Percentiles rank a stretch among this genome's conserved stretches.
Conservation (phyloP, 2,329 filamentous ascomycete genomes). For the Stemphylium lycopersici region DNA sequence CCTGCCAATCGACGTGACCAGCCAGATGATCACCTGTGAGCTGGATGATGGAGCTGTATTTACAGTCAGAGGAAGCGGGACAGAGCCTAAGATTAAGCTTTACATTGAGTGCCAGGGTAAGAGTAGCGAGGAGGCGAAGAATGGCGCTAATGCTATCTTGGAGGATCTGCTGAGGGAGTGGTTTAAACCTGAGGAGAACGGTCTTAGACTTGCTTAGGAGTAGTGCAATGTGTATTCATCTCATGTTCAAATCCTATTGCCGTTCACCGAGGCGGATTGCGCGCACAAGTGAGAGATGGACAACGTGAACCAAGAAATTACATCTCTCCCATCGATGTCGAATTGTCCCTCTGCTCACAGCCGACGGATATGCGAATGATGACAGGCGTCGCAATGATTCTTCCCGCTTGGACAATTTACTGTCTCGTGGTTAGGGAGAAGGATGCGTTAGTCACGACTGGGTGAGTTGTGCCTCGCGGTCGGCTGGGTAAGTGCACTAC, state of each 20-base stretch:
- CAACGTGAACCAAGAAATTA: too few relatives aligned
- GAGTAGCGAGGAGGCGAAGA: slow-evolving; percentile 51
- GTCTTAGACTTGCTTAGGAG: slow-evolving; percentile 39
- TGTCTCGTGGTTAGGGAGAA: neutral
- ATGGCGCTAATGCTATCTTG: slow-evolving; percentile 54
- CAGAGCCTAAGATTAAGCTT: slow-evolving; percentile 70
- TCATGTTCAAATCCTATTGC: too few relatives aligned
- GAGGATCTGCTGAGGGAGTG: slow-evolving; percentile 56
- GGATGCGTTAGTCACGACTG: slow-evolving; percentile 1
- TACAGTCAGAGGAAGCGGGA: slow-evolving; percentile 66
- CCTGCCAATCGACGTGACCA: slow-evolving; percentile 62
- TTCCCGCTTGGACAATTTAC: slow-evolving; percentile 2
- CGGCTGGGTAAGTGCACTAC: neutral
- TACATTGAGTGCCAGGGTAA: slow-evolving; percentile 59
- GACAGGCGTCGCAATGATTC: neutral
- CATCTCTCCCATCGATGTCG: neutral
- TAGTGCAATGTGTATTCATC: too few relatives aligned
- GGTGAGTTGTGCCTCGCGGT: neutral
- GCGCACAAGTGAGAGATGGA: too few relatives aligned
- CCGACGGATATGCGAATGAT: neutral
- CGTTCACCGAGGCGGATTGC: too few relatives aligned
- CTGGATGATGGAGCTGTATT: slow-evolving; percentile 62
- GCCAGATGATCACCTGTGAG: slow-evolving; percentile 70
- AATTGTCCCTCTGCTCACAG: neutral
- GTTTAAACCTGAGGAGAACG: slow-evolving; percentile 53